phyloP scores from a whole-genome alignment of 2,329 filamentous ascomycete species.

The Peltaster fructicola region DNA sequence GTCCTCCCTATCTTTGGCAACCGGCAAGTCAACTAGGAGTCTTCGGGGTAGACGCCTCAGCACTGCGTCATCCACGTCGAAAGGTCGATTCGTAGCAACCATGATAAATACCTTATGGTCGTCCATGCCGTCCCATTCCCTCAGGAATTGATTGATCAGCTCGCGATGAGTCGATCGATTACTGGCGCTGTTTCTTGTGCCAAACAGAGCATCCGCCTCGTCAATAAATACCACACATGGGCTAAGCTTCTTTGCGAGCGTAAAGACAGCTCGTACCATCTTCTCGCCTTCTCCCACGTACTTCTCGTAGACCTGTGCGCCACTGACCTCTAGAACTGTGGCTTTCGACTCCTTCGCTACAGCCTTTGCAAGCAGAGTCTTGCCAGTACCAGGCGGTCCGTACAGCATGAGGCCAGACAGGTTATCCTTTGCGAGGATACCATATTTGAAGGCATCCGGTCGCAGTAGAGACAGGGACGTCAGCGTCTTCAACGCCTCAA shows the following conservation, averaged over 20 bases:
- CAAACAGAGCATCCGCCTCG: conserved; percentile 85
- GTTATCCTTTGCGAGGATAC: conserved; percentile 76
- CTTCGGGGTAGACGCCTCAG: conserved; percentile 57
- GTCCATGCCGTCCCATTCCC: conserved; percentile 91
- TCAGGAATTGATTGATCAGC: conserved; percentile 89
- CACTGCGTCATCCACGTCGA: conserved; percentile 81
- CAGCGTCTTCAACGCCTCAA: conserved; percentile 72
- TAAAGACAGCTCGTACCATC: conserved; percentile 84
- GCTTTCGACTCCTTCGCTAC: conserved; percentile 49
- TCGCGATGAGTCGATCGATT: conserved; percentile 62
- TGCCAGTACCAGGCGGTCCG: conserved; percentile 76
- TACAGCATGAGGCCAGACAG: conserved; percentile 94
- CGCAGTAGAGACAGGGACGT: conserved; percentile 74
- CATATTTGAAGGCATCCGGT: conserved; percentile 91
- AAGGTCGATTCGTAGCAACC: conserved; percentile 91
- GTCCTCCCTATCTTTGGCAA: conserved; percentile 44
- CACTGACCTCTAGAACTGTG: conserved; percentile 65
- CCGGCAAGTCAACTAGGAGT: conserved; percentile 55
- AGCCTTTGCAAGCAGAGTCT: conserved; percentile 58
- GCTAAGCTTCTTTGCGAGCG: conserved; percentile 72
- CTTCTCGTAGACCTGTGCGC: conserved; percentile 86
- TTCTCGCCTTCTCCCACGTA: conserved; percentile 94
- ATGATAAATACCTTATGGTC: conserved; percentile 75
- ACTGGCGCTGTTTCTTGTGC: conserved; percentile 48
- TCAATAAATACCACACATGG: conserved; percentile 95